A percentile compares a stretch with the other conserved stretches of the same genome.
Conservation (phyloP, 2,329 filamentous ascomycete genomes). For the Cladophialophora yegresii region DNA sequence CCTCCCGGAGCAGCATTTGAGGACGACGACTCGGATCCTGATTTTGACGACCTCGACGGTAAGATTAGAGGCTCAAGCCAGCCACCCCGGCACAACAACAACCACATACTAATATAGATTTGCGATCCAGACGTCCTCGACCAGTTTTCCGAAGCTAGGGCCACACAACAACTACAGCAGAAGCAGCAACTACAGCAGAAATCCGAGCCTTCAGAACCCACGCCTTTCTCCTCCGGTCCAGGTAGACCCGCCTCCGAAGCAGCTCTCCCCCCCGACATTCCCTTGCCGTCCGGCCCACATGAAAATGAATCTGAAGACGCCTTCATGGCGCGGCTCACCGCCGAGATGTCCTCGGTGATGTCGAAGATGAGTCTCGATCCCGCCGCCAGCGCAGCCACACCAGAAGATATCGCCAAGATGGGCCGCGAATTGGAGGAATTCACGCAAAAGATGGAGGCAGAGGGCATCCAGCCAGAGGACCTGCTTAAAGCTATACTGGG, state of each 20-base stretch:
- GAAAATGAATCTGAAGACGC: constrained; percentile 36
- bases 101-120: constrained; percentile 17
- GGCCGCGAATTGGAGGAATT: constrained; percentile 39
- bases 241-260: constrained; percentile 41
- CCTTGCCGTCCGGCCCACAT: constrained; percentile 39
- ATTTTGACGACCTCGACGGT: constrained; percentile 95
- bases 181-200: constrained; percentile 12
- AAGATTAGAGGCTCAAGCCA: constrained; percentile 36
- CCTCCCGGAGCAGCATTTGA: constrained; percentile 40
- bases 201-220: constrained; percentile 35
- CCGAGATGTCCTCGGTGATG: constrained; percentile 37
- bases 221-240: constrained; percentile 44
- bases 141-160: constrained; percentile 68
- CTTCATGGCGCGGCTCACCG: constrained; percentile 35
- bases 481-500: constrained; percentile 41
- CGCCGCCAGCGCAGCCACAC: constrained; percentile 30
- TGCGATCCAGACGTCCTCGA: constrained; percentile 75
- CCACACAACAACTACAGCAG: constrained; percentile 40
- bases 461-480: constrained; percentile 38
- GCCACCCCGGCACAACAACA: neutral
- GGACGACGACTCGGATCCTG: constrained; percentile 74
- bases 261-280: constrained; percentile 30
- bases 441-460: constrained; percentile 40
- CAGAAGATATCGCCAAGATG: constrained; percentile 34
- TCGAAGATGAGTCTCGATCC: constrained; percentile 30